phyloP scores from a whole-genome alignment of 352 stramenopile genomes.

The Globisporangium uncinulatum region DNA sequence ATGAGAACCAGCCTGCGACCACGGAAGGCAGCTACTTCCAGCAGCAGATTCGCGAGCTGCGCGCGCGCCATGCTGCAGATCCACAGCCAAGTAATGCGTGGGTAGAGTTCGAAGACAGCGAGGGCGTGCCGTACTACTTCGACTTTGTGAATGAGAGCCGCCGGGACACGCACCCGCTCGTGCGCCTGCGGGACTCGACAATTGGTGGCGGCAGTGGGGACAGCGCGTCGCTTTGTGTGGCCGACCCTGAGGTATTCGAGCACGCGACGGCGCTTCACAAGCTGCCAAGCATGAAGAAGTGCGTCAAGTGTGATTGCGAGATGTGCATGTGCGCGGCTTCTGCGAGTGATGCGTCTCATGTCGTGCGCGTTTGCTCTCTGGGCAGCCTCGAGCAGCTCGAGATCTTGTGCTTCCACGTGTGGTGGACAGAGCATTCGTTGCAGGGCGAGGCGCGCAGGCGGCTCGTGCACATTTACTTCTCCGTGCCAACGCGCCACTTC shows the following conservation, averaged over 20 bases:
- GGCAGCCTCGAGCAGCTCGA: slow-evolving; percentile 42
- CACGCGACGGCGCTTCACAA: slow-evolving; percentile 39
- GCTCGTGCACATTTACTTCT: slow-evolving; percentile 51
- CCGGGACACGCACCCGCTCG: slow-evolving; percentile 32
- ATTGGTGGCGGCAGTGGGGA: not conserved
- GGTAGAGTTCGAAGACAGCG: slow-evolving; percentile 46
- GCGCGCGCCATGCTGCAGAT: slow-evolving; percentile 12
- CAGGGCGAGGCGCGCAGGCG: slow-evolving; percentile 28
- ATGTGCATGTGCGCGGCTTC: no score
- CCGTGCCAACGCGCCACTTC: slow-evolving; percentile 55
- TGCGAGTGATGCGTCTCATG: not conserved
- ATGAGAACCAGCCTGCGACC: slow-evolving; percentile 18
- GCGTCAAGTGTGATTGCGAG: not conserved
- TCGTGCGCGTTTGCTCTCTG: not conserved
- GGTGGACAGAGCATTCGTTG: slow-evolving; percentile 53
- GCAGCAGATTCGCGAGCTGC: slow-evolving; percentile 42
- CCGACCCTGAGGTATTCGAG: slow-evolving; percentile 41
- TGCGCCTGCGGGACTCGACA: slow-evolving; percentile 16
- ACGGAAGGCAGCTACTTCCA: slow-evolving; percentile 35
- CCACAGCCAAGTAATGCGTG: slow-evolving; percentile 18
- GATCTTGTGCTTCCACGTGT: slow-evolving; percentile 68
- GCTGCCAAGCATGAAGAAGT: slow-evolving; percentile 50
- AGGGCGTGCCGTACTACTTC: slow-evolving; percentile 38
- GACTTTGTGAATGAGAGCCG: slow-evolving; percentile 38
- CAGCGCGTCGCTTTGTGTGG: slow-evolving; percentile 12